Percentiles rank a stretch among this genome's conserved stretches.
These are phyloP conservation scores for Zygotorulaspora mrakii DNA, from an alignment of 1,139 yeast species.

Conservation along the genomic window DNA sequence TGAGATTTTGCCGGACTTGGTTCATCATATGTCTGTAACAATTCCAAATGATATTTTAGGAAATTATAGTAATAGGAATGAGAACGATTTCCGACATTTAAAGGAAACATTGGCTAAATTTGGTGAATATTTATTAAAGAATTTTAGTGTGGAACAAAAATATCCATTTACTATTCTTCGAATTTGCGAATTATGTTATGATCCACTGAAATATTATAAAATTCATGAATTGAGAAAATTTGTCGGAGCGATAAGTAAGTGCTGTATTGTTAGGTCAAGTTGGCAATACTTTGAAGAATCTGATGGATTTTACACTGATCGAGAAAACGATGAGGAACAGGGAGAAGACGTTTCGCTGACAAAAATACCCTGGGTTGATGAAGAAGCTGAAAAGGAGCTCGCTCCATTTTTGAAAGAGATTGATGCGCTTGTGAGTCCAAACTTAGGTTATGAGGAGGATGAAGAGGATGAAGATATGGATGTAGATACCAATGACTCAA, in stretches of 20 bases:
- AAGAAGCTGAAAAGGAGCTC: constrained; percentile 24
- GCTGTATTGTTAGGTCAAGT: constrained; percentile 25
- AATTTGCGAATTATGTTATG: constrained; percentile 34
- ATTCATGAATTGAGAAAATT: constrained; percentile 29
- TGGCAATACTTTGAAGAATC: constrained; percentile 15
- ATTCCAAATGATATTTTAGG: constrained; percentile 30
- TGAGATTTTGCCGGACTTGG: constrained; percentile 23
- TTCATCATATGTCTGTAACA: constrained; percentile 26
- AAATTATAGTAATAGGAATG: constrained; percentile 6
- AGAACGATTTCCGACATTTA: constrained; percentile 3
- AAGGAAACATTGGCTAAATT: constrained; percentile 13
- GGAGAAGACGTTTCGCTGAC: constrained; percentile 37
- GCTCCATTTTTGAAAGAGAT: constrained; percentile 33
- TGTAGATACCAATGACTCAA: constrained; percentile 16
- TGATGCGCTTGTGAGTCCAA: constrained; percentile 32
- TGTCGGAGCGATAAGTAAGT: constrained; percentile 30
- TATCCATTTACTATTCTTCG: constrained; percentile 36
- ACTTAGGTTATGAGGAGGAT: constrained; percentile 33
- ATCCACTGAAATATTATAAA: constrained; percentile 34
- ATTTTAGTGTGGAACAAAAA: constrained; percentile 18
- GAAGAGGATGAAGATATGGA: constrained; percentile 30
- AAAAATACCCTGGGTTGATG: constrained; percentile 49
- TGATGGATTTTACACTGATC: constrained; percentile 3
- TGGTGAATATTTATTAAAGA: constrained; percentile 17
- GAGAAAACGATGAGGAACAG: constrained; percentile 19